Evolutionary conservation across 768 basidiomycete genomes (phyloP).

Genomic region (Dioszegia crocea): DNA sequence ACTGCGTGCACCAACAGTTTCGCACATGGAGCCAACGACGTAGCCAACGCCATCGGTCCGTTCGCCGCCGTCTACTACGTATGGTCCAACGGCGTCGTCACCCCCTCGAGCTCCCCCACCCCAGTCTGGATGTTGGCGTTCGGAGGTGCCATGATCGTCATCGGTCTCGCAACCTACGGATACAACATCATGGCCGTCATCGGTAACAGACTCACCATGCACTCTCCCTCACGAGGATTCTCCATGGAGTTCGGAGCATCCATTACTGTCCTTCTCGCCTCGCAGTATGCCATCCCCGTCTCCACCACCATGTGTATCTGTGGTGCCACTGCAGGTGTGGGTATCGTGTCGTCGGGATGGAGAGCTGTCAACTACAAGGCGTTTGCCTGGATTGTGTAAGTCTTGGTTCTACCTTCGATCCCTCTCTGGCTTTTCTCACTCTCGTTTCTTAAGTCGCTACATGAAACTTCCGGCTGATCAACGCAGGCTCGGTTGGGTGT

Average conservation of each 20-base stretch:
- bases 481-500: conserved; percentile 33
- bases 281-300: conserved; percentile 45
- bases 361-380: conserved; percentile 47
- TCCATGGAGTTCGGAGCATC: conserved; percentile 54
- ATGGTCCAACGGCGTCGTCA: conserved; percentile 41
- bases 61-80: conserved; percentile 50
- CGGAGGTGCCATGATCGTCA: conserved; percentile 34
- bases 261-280: conserved; percentile 53
- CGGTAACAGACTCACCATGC: conserved; percentile 52
- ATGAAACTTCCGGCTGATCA: too few relatives aligned
- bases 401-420: neutral
- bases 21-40: conserved; percentile 54
- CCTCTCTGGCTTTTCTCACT: too few relatives aligned
- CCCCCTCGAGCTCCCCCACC: conserved; percentile 38
- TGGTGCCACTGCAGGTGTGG: conserved; percentile 37
- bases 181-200: conserved; percentile 51
- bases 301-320: conserved; percentile 44
- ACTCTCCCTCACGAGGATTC: conserved; percentile 53
- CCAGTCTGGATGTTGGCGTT: conserved; percentile 51
- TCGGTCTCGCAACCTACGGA: conserved; percentile 39
- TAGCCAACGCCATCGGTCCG: conserved; percentile 49
- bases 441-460: too few relatives aligned
- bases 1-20: conserved; percentile 53
- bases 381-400: conserved; percentile 47
- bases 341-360: conserved; percentile 43